These are phyloP conservation scores for Pythium myriotylum DNA, from an alignment of 352 stramenopile genomes.

Conservation along the genomic window DNA sequence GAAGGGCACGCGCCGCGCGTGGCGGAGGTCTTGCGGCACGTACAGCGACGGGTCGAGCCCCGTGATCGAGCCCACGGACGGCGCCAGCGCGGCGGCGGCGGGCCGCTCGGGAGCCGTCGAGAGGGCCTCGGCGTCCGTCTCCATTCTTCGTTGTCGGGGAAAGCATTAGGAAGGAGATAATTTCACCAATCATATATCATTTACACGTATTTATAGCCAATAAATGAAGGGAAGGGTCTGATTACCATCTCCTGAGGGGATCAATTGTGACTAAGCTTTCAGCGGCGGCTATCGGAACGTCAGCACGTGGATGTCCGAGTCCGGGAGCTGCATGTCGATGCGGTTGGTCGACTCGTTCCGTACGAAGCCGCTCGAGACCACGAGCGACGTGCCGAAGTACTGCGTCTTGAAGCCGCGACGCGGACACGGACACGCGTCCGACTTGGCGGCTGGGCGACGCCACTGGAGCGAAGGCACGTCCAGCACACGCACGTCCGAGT, in stretches of 20 bases:
- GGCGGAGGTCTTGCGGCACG: constrained; percentile 15
- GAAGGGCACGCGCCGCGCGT: background rate
- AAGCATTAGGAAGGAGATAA: background rate
- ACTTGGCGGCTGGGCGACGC: constrained; percentile 32
- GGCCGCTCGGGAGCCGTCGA: background rate
- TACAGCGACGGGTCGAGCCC: constrained; percentile 17
- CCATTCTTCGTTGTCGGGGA: too few relatives aligned
- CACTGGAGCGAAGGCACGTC: constrained; percentile 39
- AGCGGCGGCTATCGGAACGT: constrained; percentile 8
- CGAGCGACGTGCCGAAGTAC: constrained; percentile 73
- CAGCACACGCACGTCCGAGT: constrained; percentile 57
- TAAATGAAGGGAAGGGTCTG: background rate
- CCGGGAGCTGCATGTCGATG: constrained; percentile 56
- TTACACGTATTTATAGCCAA: background rate
- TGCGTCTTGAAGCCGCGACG: constrained; percentile 80
- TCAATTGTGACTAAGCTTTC: background rate
- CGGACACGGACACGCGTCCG: constrained; percentile 44
- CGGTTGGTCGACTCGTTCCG: constrained; percentile 36
- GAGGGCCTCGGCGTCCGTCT: too few relatives aligned
- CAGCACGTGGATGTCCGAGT: constrained; percentile 64
- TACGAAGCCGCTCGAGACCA: constrained; percentile 79
- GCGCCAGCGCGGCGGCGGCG: background rate
- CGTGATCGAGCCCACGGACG: background rate
- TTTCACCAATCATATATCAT: background rate
- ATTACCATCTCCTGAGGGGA: background rate